Evolutionary conservation across 768 basidiomycete species (phyloP).

Genomic region (Phaffia australis): DNA sequence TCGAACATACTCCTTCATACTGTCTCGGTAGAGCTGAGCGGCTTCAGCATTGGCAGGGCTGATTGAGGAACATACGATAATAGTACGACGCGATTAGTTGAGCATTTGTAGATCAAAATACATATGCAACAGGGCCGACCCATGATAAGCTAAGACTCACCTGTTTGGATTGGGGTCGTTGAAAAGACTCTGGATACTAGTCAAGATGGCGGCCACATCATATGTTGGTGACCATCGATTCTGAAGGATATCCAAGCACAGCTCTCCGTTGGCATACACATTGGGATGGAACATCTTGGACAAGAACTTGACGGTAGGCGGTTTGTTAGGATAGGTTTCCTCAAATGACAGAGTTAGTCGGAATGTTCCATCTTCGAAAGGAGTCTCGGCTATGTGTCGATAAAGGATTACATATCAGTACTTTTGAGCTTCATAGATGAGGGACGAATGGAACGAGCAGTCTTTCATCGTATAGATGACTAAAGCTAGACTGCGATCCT

Average conservation of each 20-base stretch:
- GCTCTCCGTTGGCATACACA: constrained; percentile 95
- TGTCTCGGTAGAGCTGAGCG: constrained; percentile 88
- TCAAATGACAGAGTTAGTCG: constrained; percentile 90
- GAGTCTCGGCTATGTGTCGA: constrained; percentile 67
- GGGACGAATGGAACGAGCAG: background rate
- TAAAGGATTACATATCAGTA: background rate
- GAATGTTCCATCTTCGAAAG: constrained; percentile 99
- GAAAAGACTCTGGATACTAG: constrained; percentile 84
- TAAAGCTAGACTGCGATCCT: background rate
- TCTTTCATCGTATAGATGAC: background rate
- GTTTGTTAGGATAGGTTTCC: constrained; percentile 97
- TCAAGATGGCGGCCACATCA: constrained; percentile 95
- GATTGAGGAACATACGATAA: constrained; percentile 9
- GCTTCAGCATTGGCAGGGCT: constrained; percentile 98
- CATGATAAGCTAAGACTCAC: constrained; percentile 34
- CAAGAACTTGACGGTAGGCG: constrained; percentile 92
- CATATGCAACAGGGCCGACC: background rate
- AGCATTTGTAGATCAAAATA: background rate
- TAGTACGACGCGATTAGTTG: background rate
- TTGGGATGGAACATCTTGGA: constrained; percentile 98
- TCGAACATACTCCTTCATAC: constrained; percentile 96
- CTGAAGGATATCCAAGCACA: constrained; percentile 96
- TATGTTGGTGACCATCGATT: constrained; percentile 99
- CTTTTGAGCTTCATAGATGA: background rate
- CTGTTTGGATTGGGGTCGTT: constrained; percentile 94